phyloP scores from a whole-genome alignment of 768 basidiomycete genomes.

The Baorangia bicolor region DNA sequence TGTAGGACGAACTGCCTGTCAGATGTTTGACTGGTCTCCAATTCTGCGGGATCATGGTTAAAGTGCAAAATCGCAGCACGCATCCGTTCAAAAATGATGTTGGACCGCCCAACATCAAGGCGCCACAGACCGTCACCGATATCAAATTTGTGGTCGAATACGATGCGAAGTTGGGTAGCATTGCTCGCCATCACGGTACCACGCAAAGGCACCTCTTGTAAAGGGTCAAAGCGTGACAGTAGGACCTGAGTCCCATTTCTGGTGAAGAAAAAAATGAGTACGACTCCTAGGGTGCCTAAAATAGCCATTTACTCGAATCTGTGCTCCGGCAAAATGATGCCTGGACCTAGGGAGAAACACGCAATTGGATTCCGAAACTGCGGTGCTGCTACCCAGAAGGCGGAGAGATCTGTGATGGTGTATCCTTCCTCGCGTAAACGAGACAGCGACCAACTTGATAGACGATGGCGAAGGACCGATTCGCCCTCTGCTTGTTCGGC shows the following conservation, averaged over 20 bases:
- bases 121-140: slow-evolving; percentile 52
- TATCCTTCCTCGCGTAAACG: slow-evolving; percentile 71
- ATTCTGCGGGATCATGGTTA: slow-evolving; percentile 47
- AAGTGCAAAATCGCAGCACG: slow-evolving; percentile 59
- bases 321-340: slow-evolving; percentile 59
- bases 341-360: slow-evolving; percentile 62
- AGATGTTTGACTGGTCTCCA: slow-evolving; percentile 34
- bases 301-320: slow-evolving; percentile 60
- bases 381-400: slow-evolving; percentile 66
- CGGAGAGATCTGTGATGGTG: slow-evolving; percentile 60
- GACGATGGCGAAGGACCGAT: slow-evolving; percentile 56
- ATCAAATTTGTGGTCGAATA: slow-evolving; percentile 52
- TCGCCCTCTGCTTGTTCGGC: slow-evolving; percentile 68
- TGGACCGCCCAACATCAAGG: slow-evolving; percentile 69
- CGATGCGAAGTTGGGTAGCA: slow-evolving; percentile 53
- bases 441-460: slow-evolving; percentile 64
- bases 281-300: background rate
- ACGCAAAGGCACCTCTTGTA: slow-evolving; percentile 49
- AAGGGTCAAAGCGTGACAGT: slow-evolving; percentile 61
- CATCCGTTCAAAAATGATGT: slow-evolving; percentile 69
- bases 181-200: slow-evolving; percentile 56
- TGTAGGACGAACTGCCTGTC: slow-evolving; percentile 55
- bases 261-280: slow-evolving; percentile 1
- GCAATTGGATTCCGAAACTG: slow-evolving; percentile 67
- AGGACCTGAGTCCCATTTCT: slow-evolving; percentile 74